Percentiles rank a stretch among this genome's conserved stretches.
Evolutionary conservation across 2,329 filamentous ascomycete genomes (phyloP).

Genomic region (Phoma sp.): DNA sequence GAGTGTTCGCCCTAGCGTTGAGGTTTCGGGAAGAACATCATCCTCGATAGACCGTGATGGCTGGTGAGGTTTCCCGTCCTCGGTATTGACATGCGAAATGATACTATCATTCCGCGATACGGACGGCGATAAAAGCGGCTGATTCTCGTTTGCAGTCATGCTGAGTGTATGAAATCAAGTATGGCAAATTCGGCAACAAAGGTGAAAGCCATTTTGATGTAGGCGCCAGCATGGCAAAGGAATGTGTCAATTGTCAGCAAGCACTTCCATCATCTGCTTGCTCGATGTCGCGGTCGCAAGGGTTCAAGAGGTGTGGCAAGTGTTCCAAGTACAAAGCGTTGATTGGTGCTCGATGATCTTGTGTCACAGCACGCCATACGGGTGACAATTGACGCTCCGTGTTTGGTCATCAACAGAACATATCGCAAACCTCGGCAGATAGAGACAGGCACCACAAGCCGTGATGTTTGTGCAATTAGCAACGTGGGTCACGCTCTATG

Average conservation of each 20-base stretch:
- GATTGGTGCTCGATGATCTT: conserved; percentile 6
- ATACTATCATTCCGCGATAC: conserved; percentile 23
- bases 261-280: conserved; percentile 20
- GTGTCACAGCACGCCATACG: conserved; percentile 15
- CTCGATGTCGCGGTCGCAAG: conserved; percentile 10
- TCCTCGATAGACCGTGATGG: conserved; percentile 56
- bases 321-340: conserved; percentile 5
- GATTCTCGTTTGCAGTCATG: conserved; percentile 24
- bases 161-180: conserved; percentile 1
- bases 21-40: conserved; percentile 65
- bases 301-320: conserved; percentile 5
- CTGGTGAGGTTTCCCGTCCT: conserved; percentile 22
- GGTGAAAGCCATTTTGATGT: background rate
- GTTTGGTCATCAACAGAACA: background rate
- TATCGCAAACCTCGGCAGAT: background rate
- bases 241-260: conserved; percentile 35
- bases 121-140: conserved; percentile 31
- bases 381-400: conserved; percentile 5
- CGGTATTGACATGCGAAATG: conserved; percentile 23
- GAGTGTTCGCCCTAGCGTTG: conserved; percentile 63
- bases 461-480: no score
- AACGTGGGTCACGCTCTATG: no score
- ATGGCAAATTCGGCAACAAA: background rate
- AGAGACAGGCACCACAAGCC: no score
- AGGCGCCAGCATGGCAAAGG: background rate